Evolutionary conservation across 1,284 basidiomycete genomes (phyloP).

Genomic region (Puccinia triticina): DNA sequence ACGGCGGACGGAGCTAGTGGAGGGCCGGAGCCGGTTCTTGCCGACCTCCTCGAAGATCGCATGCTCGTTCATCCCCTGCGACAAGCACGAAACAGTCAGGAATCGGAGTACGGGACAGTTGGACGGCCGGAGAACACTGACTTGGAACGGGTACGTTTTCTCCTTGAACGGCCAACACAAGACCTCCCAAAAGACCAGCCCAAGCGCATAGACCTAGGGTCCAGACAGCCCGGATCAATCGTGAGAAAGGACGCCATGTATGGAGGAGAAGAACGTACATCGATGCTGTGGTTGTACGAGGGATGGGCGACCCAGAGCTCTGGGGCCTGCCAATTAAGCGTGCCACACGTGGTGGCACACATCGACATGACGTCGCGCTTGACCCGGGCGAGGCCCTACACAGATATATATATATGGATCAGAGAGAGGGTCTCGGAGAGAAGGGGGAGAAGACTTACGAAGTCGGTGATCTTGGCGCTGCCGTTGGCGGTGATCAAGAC

Average conservation of each 20-base stretch:
- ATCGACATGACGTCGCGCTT: conserved; percentile 51
- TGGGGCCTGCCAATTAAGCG: conserved; percentile 67
- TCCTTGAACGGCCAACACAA: conserved; percentile 83
- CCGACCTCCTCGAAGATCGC: conserved; percentile 96
- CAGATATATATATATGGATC: not conserved
- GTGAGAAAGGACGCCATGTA: too few species aligned
- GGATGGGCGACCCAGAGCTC: conserved; percentile 96
- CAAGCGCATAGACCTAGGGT: conserved; percentile 93
- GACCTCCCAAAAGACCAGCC: conserved; percentile 98
- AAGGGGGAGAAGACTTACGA: conserved; percentile 68
- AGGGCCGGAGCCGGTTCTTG: conserved; percentile 73
- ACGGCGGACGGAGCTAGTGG: conserved; percentile 75
- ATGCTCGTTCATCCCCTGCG: conserved; percentile 63
- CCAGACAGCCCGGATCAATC: too few species aligned
- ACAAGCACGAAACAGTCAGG: not conserved
- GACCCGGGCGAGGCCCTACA: conserved; percentile 45
- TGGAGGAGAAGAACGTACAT: conserved; percentile 63
- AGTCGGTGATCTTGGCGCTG: conserved; percentile 95
- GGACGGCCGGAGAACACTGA: too few species aligned
- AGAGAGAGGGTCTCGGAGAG: not conserved
- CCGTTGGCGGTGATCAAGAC: conserved; percentile 91
- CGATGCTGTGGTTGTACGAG: conserved; percentile 97
- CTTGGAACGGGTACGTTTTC: conserved; percentile 96
- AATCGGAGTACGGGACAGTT: too few species aligned
- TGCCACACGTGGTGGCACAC: conserved; percentile 51